phyloP scores from a whole-genome alignment of 495 filamentous ascomycete genomes.

The Penicillium soppii region DNA sequence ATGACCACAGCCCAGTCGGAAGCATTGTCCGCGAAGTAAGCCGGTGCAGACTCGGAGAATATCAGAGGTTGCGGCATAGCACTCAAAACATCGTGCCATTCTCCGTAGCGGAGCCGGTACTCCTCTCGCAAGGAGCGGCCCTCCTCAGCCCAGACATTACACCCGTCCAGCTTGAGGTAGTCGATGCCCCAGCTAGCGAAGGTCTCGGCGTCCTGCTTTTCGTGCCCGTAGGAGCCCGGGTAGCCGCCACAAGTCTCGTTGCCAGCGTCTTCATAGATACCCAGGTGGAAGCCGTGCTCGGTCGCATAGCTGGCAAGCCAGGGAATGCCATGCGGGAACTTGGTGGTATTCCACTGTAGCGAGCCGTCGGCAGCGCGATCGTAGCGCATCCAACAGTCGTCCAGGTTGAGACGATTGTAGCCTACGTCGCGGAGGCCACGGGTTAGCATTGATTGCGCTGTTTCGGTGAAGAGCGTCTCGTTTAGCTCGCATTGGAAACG shows the following conservation, averaged over 20 bases:
- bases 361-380: constrained; percentile 29
- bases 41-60: constrained; percentile 43
- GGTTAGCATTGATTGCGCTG: constrained; percentile 35
- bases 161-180: constrained; percentile 44
- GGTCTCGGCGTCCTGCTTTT: constrained; percentile 35
- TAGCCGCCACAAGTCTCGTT: constrained; percentile 42
- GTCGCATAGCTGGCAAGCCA: constrained; percentile 38
- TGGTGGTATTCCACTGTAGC: constrained; percentile 34
- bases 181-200: constrained; percentile 44
- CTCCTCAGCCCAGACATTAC: constrained; percentile 31
- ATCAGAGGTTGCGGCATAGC: constrained; percentile 35
- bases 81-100: constrained; percentile 35
- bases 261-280: constrained; percentile 42
- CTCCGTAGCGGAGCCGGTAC: constrained; percentile 30
- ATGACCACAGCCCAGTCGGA: constrained; percentile 42
- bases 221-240: constrained; percentile 36
- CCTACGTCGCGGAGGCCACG: constrained; percentile 39
- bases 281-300: constrained; percentile 33
- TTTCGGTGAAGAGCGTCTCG: constrained; percentile 41
- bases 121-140: constrained; percentile 25
- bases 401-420: constrained; percentile 42
- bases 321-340: constrained; percentile 40
- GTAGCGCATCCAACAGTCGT: constrained; percentile 43
- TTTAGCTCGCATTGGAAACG: constrained; percentile 44
- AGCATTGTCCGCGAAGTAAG: constrained; percentile 37